Evolutionary conservation across 208 protist genomes (phyloP), one percentile per base, ranked within the genome.

Genomic region (Trypanosomatidae sp.): DNA sequence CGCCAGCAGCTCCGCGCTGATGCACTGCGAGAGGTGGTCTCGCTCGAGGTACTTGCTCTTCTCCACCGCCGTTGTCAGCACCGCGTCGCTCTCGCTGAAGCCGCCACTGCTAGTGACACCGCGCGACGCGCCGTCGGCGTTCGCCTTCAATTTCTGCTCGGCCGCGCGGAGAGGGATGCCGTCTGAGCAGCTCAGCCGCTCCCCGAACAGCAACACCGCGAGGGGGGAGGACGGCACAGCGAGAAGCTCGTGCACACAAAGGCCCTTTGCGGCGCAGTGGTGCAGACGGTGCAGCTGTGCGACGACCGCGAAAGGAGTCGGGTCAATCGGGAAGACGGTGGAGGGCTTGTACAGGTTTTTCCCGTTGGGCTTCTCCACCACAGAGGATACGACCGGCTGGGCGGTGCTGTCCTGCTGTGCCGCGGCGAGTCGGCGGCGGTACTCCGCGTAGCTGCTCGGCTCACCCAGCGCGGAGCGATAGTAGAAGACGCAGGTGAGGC

Each of bases 401-500:
- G 43, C 28, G 47, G 39, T 59, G 19, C 44, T 60, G 19, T 77
- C 66, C 46, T 66, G 58, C 69, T 77, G 66, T 2, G 90, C 86
- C 2, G 66, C 66, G 15, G 65, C 58, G 46, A 94, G 74, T 3
- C 92, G 86, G 7, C 92, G 84, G 43, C 53, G 22, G 76, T 98
- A 98, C 71, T 94, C 86, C 3, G 76, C 80, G 65, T 95, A 88
- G 67, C 86, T 88, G 1, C 69, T 44, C 9, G 88, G 81, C 72
- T 95, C 91, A 1, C 93, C 94, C 0, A 98, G 79, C 6, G 80
- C 66, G 3, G 85, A 75, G 68, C 94, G 87, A 74, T 96, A 98
- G 80, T 98, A 98, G 67, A 97, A 96, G 2, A 98, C 94, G 74
- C 94, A 97, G 2, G 91, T 93, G 7, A 98, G 80, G 25, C 94